Base-by-base conservation (phyloP, 2,329 filamentous ascomycete genomes). In the Pseudogymnoascus sp. region DNA sequence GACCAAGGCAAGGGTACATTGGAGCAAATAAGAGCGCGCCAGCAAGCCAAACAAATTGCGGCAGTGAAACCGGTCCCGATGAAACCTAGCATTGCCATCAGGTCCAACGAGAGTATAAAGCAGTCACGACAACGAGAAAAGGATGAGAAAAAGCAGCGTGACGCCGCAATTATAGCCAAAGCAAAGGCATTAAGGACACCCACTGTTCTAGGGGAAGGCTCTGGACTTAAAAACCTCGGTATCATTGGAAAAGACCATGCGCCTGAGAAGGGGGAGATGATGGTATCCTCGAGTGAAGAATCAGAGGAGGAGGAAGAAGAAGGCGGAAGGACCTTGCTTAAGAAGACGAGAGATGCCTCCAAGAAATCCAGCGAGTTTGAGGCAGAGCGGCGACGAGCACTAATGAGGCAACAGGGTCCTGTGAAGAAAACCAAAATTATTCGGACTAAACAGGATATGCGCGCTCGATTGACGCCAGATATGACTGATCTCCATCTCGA, bases 391-490 rank as follows among this genome's bases (percentile, higher is more conserved):
- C 76, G 74, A 64, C 75, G 75, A 67, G 76, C 82, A 28, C 73
- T 86, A 68, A 83, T 79, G 45, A 80, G 85, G 71, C 80, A 83
- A 28, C 65, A 85, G 48, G 87, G 86, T 13, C 93, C 93, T 0
- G 86, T 96, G 64, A 93, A 92, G 77, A 96, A 97, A 78, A 80
- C 85, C 68, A 90, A 91, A 74, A 85, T 92, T 62, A 81, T 88
- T 67, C 86, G 93, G 61, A 93, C 92, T 14, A 86, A 89, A 54
- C 96, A 96, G 76, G 95, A 99, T 76, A 93, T 97, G 86, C 89
- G 93, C 70, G 93, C 95, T 68, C 89, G 95, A 67, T 81, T 99
- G 65, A 90, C 93, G 34, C 95, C 96, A 6, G 91, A 96, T 68
- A 89, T 99, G 77, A 89, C 92, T 39, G 82, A 85, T 14, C 78